These are phyloP conservation scores for Hibiscus trionum DNA, from an alignment of 345 rosid genomes.

Conservation along the genomic window DNA sequence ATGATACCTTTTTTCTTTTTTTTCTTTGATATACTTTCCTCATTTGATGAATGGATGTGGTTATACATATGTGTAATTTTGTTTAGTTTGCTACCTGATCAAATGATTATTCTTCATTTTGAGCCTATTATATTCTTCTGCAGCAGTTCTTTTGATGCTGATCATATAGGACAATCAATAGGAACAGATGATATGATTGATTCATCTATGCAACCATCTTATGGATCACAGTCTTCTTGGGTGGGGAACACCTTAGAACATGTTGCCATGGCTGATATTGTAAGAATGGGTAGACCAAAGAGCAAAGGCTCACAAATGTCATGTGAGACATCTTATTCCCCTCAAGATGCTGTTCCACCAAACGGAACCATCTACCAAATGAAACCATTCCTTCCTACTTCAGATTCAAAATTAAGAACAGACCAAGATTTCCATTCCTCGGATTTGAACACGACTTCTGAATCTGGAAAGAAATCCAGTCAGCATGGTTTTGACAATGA, in stretches of 20 bases:
- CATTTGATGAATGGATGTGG: neutral
- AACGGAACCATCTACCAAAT: conserved; percentile 1
- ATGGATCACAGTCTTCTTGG: conserved; percentile 22
- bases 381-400: conserved; percentile 11
- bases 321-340: conserved; percentile 16
- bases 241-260: conserved; percentile 21
- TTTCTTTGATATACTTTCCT: neutral
- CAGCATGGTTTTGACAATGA: conserved; percentile 18
- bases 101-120: neutral
- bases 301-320: conserved; percentile 15
- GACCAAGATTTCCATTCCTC: conserved; percentile 13
- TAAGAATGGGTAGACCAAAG: conserved; percentile 25
- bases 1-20: neutral
- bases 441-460: conserved; percentile 9
- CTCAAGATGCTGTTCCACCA: conserved; percentile 13
- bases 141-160: conserved; percentile 31
- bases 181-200: conserved; percentile 18
- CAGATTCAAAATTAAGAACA: conserved; percentile 8
- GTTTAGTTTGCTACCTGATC: neutral
- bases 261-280: conserved; percentile 37
- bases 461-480: conserved; percentile 7
- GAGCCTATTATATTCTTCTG: neutral
- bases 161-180: conserved; percentile 21
- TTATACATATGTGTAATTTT: neutral
- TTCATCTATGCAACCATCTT: conserved; percentile 18